phyloP scores from a whole-genome alignment of 805 yeast species.

The Zygosaccharomyces pseudorouxii region DNA sequence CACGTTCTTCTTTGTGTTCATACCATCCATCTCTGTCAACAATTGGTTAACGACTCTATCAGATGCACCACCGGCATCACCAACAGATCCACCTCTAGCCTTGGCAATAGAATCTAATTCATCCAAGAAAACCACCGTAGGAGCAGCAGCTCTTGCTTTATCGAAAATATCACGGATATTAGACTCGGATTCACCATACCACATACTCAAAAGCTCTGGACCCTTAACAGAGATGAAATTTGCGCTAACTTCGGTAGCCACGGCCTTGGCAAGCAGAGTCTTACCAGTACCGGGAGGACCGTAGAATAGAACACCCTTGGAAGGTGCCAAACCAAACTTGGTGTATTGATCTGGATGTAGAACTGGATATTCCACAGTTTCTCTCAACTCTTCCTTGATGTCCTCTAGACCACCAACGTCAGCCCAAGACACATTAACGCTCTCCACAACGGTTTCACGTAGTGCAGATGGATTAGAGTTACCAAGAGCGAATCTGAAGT shows the following conservation, averaged over 20 bases:
- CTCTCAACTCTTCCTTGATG: slow-evolving; percentile 94
- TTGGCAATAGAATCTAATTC: slow-evolving; percentile 97
- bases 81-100: slow-evolving; percentile 86
- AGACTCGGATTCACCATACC: slow-evolving; percentile 98
- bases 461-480: slow-evolving; percentile 98
- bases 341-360: slow-evolving; percentile 98
- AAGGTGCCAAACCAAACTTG: slow-evolving; percentile 95
- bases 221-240: slow-evolving; percentile 90
- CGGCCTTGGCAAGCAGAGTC: slow-evolving; percentile 96
- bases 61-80: slow-evolving; percentile 96
- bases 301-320: slow-evolving; percentile 96
- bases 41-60: slow-evolving; percentile 95
- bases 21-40: slow-evolving; percentile 99
- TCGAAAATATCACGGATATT: slow-evolving; percentile 97
- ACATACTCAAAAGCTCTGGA: slow-evolving; percentile 95
- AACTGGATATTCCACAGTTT: slow-evolving; percentile 98
- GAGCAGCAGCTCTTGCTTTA: slow-evolving; percentile 99
- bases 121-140: slow-evolving; percentile 97
- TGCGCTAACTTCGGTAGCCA: slow-evolving; percentile 98
- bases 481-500: slow-evolving; percentile 95
- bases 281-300: slow-evolving; percentile 99
- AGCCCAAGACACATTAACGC: slow-evolving; percentile 98
- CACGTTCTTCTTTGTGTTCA: slow-evolving; percentile 98
- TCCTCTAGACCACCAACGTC: slow-evolving; percentile 98
- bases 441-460: slow-evolving; percentile 98